A percentile compares a stretch with the other conserved stretches of the same genome.
Conservation (phyloP, 257 asterid species). For the Nicotiana noctiflora region DNA sequence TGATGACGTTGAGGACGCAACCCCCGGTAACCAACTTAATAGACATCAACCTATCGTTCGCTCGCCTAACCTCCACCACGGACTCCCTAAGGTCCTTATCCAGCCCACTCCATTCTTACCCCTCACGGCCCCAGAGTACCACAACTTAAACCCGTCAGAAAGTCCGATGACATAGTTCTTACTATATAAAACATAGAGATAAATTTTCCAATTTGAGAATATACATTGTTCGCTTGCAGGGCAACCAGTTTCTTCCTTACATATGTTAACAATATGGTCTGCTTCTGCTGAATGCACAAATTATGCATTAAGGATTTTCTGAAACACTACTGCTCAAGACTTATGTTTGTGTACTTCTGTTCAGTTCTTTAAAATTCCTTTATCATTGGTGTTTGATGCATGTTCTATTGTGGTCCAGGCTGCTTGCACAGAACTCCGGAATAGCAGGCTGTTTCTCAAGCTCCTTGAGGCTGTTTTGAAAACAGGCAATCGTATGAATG, state of each 20-base stretch:
- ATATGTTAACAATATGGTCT: neutral
- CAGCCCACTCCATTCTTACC: no score
- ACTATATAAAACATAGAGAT: neutral
- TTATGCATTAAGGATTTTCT: neutral
- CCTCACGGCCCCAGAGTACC: no score
- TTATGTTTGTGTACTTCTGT: neutral
- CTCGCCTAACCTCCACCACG: no score
- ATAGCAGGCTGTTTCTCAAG: conserved; percentile 76
- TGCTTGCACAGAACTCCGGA: conserved; percentile 77
- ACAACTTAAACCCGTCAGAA: no score
- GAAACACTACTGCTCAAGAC: no score
- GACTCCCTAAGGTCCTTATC: no score
- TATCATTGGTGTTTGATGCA: neutral
- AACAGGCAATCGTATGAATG: conserved; percentile 94
- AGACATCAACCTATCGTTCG: no score
- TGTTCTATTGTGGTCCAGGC: conserved; percentile 42
- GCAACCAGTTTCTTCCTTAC: neutral
- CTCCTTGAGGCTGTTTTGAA: conserved; percentile 95
- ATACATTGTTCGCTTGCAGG: neutral
- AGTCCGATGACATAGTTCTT: neutral
- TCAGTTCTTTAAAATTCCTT: neutral
- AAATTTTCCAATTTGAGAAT: neutral
- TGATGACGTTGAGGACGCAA: no score
- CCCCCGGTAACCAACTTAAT: no score
- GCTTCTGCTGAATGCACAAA: neutral